Conservation (phyloP, 2,329 filamentous ascomycete genomes). For the Cyclaneusma minus region DNA sequence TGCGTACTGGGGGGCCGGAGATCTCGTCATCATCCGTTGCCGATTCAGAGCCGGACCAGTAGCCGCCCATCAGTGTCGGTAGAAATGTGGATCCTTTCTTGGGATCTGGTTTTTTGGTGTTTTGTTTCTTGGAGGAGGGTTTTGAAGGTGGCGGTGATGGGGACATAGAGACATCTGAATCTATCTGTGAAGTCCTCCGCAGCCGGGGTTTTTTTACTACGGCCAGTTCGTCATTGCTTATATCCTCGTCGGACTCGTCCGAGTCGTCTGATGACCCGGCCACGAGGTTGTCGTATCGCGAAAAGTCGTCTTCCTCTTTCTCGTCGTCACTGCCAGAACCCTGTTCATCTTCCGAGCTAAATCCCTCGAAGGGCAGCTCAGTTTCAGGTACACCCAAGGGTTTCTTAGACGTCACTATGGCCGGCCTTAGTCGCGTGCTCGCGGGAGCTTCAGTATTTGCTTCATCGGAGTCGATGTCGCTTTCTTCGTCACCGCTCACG, state of each 20-base stretch:
- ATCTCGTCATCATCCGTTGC: slow-evolving; percentile 49
- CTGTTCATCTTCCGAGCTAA: too few relatives aligned
- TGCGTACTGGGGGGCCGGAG: slow-evolving; percentile 37
- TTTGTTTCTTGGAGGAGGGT: slow-evolving; percentile 9
- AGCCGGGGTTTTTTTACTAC: too few relatives aligned
- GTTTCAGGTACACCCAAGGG: too few relatives aligned
- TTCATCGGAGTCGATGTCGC: too few relatives aligned
- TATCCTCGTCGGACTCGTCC: slow-evolving; percentile 9
- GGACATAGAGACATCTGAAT: slow-evolving; percentile 4
- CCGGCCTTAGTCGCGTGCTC: too few relatives aligned
- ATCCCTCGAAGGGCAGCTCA: too few relatives aligned
- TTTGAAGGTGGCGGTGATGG: slow-evolving; percentile 3
- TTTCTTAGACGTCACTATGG: too few relatives aligned
- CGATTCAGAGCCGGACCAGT: slow-evolving; percentile 58
- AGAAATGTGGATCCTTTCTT: slow-evolving; percentile 41
- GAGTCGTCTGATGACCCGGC: slow-evolving; percentile 18
- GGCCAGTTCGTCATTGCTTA: too few relatives aligned
- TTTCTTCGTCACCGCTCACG: slow-evolving; percentile 6
- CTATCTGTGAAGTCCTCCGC: too few relatives aligned
- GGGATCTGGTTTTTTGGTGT: slow-evolving; percentile 6
- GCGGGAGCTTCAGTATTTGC: too few relatives aligned
- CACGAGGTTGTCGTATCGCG: slow-evolving; percentile 14
- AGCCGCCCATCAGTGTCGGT: slow-evolving; percentile 64
- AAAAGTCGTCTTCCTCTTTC: slow-evolving; percentile 12
- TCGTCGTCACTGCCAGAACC: too few relatives aligned